phyloP scores from a whole-genome alignment of 1,284 basidiomycete genomes.

The Heimioporus punctisporus region DNA sequence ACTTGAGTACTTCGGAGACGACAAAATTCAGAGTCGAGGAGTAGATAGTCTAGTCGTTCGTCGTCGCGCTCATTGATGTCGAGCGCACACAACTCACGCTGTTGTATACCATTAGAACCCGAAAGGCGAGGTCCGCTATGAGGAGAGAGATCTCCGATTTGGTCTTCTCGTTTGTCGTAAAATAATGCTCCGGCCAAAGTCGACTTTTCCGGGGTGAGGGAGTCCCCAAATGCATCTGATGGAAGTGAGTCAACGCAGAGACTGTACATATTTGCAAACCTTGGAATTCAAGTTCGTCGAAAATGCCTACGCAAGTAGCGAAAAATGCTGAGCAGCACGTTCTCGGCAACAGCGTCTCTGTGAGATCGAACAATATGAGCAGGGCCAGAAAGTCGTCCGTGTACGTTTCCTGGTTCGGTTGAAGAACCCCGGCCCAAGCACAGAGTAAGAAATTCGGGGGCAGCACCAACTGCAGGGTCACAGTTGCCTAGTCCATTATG shows the following conservation, averaged over 20 bases:
- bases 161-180: constrained; percentile 62
- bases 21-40: constrained; percentile 57
- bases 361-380: constrained; percentile 65
- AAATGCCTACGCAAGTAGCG: constrained; percentile 58
- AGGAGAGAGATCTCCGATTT: constrained; percentile 81
- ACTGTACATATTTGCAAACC: constrained; percentile 46
- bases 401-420: constrained; percentile 39
- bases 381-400: constrained; percentile 59
- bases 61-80: constrained; percentile 48
- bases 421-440: constrained; percentile 75
- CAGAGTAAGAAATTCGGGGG: constrained; percentile 80
- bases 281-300: constrained; percentile 72
- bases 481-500: no score
- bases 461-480: constrained; percentile 80
- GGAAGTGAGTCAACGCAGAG: neutral
- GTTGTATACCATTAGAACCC: constrained; percentile 84
- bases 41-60: constrained; percentile 50
- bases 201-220: constrained; percentile 80
- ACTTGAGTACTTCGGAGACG: constrained; percentile 80
- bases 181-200: constrained; percentile 87
- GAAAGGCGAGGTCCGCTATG: constrained; percentile 89
- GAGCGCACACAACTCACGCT: constrained; percentile 38
- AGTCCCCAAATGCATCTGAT: constrained; percentile 76
- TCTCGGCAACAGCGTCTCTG: constrained; percentile 61
- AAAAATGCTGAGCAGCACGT: constrained; percentile 68